Base-by-base conservation (phyloP, 257 asterid genomes). In the Scutellaria barbata region DNA sequence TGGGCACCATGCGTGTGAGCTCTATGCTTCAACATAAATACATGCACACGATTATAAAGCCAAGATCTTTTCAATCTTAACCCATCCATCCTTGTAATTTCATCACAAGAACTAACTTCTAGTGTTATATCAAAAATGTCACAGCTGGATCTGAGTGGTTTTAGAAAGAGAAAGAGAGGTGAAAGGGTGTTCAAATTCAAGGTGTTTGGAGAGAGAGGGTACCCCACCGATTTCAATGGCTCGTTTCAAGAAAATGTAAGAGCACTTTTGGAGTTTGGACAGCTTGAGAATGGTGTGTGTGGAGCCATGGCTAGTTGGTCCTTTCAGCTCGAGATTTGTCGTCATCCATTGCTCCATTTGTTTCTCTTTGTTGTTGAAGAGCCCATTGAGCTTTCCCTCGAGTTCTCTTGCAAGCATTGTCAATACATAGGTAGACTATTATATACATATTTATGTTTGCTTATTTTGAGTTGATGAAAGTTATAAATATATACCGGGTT, bases 181-280 rank as follows among this genome's bases (percentile, higher is more conserved):
- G 98, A 88, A 35, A 83, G 90, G 59, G 90, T 92, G 14, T 92
- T 81, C 80, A 95, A 88, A 16, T 92, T 95, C 86, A 88, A 87
- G 86, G 85, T 77, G 10, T 92, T 95, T 35, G 90, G 96, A 7
- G 92, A 85, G n/a, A 69, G 85, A 12, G 99, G 99, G 0, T 88
- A 80, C 72, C 97, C 99, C 1, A 78, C 74, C 3, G 95, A 83
- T 68, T 92, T 88, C 40, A 73, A 62, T 12, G 96, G 95, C 4
- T 85, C 90, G 1, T 91, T 95, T 51, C 83, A 77, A 9, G 86
- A 89, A 51, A 95, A 92, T 71, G 76, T 92, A 9, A 80, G 81
- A 51, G 87, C 88, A 42, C 93, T 95, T 16, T 47, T 92, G 76
- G 96, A 92, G 66, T 78, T 77, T 35, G 99, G 96, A 6, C 90